phyloP scores from a whole-genome alignment of 192 early-diverging fungal genomes.

The Piromyces sp. region DNA sequence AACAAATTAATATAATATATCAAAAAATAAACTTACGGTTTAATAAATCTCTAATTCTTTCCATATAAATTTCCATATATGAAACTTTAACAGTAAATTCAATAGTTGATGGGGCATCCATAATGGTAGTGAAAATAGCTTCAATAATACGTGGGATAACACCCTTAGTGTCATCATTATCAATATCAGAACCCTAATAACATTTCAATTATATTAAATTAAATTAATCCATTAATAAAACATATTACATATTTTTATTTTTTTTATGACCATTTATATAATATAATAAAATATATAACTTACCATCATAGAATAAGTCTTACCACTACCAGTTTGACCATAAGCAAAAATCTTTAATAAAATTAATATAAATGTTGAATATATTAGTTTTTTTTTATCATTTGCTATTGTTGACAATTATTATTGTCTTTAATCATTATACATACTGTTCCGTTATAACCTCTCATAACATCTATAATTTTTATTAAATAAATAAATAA shows the following conservation, averaged over 20 bases:
- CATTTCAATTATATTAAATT: no score
- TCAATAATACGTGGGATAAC: conserved; percentile 95
- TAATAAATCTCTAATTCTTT: conserved; percentile 89
- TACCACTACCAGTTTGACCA: conserved; percentile 96
- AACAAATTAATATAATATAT: background rate
- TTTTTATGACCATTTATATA: no score
- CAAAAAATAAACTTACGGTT: conserved; percentile 41
- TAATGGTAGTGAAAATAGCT: conserved; percentile 81
- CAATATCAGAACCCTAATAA: conserved; percentile 69
- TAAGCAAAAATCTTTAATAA: conserved; percentile 79
- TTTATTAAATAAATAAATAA: background rate
- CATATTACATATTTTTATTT: no score
- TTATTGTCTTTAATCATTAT: no score
- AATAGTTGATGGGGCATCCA: conserved; percentile 73
- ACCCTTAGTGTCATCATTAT: conserved; percentile 75
- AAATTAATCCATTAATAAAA: no score
- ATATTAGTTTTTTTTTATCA: no score
- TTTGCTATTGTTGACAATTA: no score
- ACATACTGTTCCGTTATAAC: conserved; percentile 98
- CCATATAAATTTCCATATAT: conserved; percentile 99
- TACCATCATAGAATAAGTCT: conserved; percentile 81
- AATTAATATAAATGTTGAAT: no score
- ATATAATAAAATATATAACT: background rate
- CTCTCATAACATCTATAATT: conserved; percentile 69
- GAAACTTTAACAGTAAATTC: conserved; percentile 97